Evolutionary conservation across 176 grass and related monocot genomes (phyloP).

Genomic region (Rhynchospora breviuscula): DNA sequence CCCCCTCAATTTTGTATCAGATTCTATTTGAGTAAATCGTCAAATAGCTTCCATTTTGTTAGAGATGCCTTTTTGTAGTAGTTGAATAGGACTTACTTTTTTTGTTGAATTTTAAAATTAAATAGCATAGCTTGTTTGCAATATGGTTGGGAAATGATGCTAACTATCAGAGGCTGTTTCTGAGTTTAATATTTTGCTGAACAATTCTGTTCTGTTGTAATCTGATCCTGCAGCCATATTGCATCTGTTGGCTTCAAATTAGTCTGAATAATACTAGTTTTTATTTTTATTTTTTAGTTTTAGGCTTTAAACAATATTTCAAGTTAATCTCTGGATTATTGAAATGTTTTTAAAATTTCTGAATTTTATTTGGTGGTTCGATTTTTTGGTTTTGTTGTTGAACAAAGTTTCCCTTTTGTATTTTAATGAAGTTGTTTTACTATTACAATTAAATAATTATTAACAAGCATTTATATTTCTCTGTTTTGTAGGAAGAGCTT

Average conservation of each 20-base stretch:
- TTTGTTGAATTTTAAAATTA: not conserved
- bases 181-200: constrained; percentile 1
- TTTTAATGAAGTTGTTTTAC: not conserved
- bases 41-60: not conserved
- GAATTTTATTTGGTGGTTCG: not conserved
- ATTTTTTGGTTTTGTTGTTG: not conserved
- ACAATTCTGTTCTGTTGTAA: constrained; percentile 5
- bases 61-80: not conserved
- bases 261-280: not conserved
- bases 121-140: not conserved
- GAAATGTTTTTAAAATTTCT: not conserved
- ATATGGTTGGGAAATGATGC: constrained; percentile 20
- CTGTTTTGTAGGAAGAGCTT: not conserved
- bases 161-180: constrained; percentile 25
- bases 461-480: not conserved
- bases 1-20: not conserved
- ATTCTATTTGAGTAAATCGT: not conserved
- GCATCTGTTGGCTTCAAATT: not conserved
- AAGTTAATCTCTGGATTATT: not conserved
- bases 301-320: not conserved
- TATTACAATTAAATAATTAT: not conserved
- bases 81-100: not conserved
- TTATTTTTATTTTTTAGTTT: not conserved
- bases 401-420: not conserved
- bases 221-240: not conserved